Conservation (phyloP, 331 rosid species). For the Telfairia occidentalis region DNA sequence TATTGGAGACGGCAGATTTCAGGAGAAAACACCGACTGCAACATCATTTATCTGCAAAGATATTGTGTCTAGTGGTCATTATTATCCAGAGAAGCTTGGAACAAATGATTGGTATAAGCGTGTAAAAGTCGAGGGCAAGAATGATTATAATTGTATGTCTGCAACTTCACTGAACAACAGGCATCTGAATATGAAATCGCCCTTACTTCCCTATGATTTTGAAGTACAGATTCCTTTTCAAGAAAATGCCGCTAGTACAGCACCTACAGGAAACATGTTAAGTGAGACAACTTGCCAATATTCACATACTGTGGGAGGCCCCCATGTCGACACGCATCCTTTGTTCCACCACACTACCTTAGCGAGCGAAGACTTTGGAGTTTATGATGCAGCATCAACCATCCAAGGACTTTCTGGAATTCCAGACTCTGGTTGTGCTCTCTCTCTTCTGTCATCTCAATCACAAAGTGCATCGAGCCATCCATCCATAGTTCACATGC, state of each 20-base stretch:
- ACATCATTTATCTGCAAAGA: conserved; percentile 62
- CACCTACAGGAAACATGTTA: conserved; percentile 32
- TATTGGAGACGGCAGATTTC: conserved; percentile 45
- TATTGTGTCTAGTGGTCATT: conserved; percentile 33
- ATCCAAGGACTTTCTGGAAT: conserved; percentile 46
- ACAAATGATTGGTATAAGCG: conserved; percentile 31
- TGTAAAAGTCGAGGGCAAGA: conserved; percentile 37
- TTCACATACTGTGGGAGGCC: conserved; percentile 26
- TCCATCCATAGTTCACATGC: conserved; percentile 41
- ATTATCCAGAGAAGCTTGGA: conserved; percentile 36
- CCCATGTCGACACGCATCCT: conserved; percentile 30
- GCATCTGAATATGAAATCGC: conserved; percentile 32
- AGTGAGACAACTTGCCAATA: conserved; percentile 27
- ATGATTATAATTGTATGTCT: conserved; percentile 26
- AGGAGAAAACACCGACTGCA: conserved; percentile 28
- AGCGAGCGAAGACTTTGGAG: conserved; percentile 49
- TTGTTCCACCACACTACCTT: conserved; percentile 26
- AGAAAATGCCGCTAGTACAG: conserved; percentile 28
- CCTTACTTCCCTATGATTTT: conserved; percentile 22
- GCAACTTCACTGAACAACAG: conserved; percentile 29
- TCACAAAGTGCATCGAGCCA: conserved; percentile 53
- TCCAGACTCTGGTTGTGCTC: conserved; percentile 66
- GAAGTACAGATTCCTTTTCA: conserved; percentile 39
- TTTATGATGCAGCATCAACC: conserved; percentile 36
- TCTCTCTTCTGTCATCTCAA: conserved; percentile 99